Conservation (phyloP, 495 filamentous ascomycete genomes). For the Neurospora tetrasperma region DNA sequence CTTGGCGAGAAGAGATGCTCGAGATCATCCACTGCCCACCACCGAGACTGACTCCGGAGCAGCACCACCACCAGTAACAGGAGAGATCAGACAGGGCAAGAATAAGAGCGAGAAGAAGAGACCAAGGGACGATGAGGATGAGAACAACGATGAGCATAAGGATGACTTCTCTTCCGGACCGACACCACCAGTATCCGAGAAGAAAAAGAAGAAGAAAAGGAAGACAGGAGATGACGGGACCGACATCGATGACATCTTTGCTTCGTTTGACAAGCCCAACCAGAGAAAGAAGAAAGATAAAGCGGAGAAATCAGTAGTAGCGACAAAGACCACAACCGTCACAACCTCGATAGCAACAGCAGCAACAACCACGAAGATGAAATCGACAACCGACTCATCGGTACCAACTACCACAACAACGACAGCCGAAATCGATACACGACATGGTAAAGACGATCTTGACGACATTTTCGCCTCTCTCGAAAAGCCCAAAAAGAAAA, state of each 20-base stretch:
- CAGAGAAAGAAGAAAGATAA: conserved; percentile 7
- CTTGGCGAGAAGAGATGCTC: neutral
- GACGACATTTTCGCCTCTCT: neutral
- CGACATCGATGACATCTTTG: conserved; percentile 25
- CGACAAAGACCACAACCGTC: neutral
- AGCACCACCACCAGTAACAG: conserved; percentile 4
- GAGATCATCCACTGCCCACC: neutral
- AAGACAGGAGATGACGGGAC: conserved; percentile 15
- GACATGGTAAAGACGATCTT: neutral
- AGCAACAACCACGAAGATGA: neutral
- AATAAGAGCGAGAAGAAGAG: neutral
- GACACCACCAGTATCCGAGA: neutral
- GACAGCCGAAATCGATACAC: neutral
- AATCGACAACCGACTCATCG: conserved; percentile 5
- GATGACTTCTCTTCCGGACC: neutral
- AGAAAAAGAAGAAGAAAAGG: conserved; percentile 10
- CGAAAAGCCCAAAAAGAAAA: conserved; percentile 4
- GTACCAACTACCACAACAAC: conserved; percentile 1
- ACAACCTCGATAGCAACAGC: neutral
- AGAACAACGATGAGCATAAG: neutral
- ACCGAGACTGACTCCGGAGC: conserved; percentile 3
- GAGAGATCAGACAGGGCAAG: neutral
- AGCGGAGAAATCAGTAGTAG: too few species aligned
- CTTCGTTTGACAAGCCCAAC: neutral
- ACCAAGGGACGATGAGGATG: neutral